These are phyloP conservation scores for Microcera coccophila DNA, from an alignment of 2,329 filamentous ascomycete species.

Conservation along the genomic window DNA sequence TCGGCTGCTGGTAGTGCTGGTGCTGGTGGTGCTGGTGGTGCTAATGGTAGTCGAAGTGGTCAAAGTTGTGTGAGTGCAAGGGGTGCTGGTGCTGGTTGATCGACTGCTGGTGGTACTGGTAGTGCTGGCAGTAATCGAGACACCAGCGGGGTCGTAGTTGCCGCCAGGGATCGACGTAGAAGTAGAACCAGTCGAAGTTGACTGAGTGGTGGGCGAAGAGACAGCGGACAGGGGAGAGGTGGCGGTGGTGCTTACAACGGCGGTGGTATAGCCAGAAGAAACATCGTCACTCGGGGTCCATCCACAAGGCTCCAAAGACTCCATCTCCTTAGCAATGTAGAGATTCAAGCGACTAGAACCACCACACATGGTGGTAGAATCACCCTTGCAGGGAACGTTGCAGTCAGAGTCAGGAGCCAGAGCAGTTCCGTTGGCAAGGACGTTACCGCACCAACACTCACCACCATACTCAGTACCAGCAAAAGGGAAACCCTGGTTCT, in stretches of 20 bases:
- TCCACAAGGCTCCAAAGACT: constrained; percentile 49
- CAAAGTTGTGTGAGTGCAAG: not conserved
- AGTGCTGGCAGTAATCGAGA: not conserved
- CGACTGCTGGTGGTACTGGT: not conserved
- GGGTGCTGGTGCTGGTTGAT: not conserved
- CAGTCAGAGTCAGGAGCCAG: constrained; percentile 40
- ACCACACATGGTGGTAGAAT: constrained; percentile 41
- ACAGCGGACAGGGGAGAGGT: constrained; percentile 6
- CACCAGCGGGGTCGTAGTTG: constrained; percentile 2
- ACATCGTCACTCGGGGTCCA: constrained; percentile 6
- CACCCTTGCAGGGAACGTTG: constrained; percentile 49
- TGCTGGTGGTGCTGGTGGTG: constrained; percentile 1
- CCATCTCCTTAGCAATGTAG: constrained; percentile 46
- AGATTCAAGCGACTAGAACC: constrained; percentile 41
- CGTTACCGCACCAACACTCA: constrained; percentile 50
- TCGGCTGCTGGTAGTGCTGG: constrained; percentile 9
- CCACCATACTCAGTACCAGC: constrained; percentile 47
- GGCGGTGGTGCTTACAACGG: constrained; percentile 4
- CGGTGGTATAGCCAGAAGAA: not conserved
- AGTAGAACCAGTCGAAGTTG: not conserved
- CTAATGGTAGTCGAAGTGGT: not conserved
- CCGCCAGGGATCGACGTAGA: too few species aligned
- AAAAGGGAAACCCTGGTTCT: constrained; percentile 42
- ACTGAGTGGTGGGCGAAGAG: not conserved
- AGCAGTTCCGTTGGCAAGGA: constrained; percentile 47